These are phyloP conservation scores for Trypanosoma caninum DNA, from an alignment of 208 protist species.

Conservation along the genomic window DNA sequence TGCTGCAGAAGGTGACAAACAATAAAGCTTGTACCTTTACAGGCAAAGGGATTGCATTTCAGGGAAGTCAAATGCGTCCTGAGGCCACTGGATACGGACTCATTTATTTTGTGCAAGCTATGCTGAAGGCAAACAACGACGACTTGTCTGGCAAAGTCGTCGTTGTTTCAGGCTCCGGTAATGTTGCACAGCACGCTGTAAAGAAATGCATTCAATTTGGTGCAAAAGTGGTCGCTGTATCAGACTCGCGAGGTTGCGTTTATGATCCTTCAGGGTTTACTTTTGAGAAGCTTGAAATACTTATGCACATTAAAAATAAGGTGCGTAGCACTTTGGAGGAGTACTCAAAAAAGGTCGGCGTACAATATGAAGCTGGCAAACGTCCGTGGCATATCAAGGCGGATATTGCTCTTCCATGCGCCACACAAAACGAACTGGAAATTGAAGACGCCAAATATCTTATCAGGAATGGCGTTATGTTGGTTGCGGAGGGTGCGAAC, in stretches of 20 bases:
- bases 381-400: conserved; percentile 70
- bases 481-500: conserved; percentile 92
- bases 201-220: conserved; percentile 83
- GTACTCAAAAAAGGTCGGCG: conserved; percentile 53
- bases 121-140: conserved; percentile 58
- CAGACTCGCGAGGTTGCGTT: conserved; percentile 80
- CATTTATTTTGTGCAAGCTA: conserved; percentile 85
- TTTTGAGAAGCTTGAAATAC: conserved; percentile 47
- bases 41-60: conserved; percentile 86
- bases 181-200: conserved; percentile 89
- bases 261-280: conserved; percentile 84
- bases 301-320: conserved; percentile 78
- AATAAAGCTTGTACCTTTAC: conserved; percentile 87
- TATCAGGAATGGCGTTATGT: conserved; percentile 65
- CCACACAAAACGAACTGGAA: conserved; percentile 95
- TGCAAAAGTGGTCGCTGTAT: conserved; percentile 81
- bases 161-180: conserved; percentile 88
- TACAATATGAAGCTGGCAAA: conserved; percentile 60
- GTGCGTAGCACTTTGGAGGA: conserved; percentile 53
- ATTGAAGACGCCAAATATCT: conserved; percentile 65
- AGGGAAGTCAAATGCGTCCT: conserved; percentile 90
- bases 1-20: conserved; percentile 87
- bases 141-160: conserved; percentile 68
- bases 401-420: conserved; percentile 84
- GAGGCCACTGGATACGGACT: conserved; percentile 94